Evolutionary conservation across 1,284 basidiomycete species (phyloP), one percentile per base, ranked within the genome.

Genomic region (Ustilago hordei): DNA sequence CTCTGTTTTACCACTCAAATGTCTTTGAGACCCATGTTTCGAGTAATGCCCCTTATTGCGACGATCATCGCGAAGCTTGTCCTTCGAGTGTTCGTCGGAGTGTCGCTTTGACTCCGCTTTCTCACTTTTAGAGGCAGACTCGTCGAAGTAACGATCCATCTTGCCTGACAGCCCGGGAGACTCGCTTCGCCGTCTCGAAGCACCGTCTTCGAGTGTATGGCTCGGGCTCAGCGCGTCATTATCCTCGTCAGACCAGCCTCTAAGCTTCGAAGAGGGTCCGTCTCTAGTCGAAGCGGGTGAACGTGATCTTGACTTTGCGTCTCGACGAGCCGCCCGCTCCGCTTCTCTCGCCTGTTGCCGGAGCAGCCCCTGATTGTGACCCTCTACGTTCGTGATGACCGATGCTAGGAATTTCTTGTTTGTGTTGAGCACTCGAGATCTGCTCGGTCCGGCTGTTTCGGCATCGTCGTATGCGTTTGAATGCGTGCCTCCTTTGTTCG

Each of bases 101-200:
- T 19, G 43, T 19, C 11, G 43, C n/a, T 45, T 45, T 19, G 43
- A 8, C 8, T 45, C 34, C 31, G 35, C 8, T 47, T 35, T 9
- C 23, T 52, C 45, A 1, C 31, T 17, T 56, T 77, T 70, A 5
- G 65, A 41, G 15, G 41, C 32, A 1, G 81, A 57, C 32, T 81
- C 75, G 38, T 69, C 54, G 45, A 84, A 84, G 55, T 84, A 80
- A 45, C 62, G 65, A 57, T 83, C 82, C 82, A 84, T 84, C 68
- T 82, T 84, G 38, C 78, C 82, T 6, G 57, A 61, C 2, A 61
- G 36, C 1, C 36, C 56, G 8, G n/a, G 34, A 6, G 35, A 36
- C 17, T n/a, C 28, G 38, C 47, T 45, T 31, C 11, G 13, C 13
- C 13, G 38, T 12, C 50, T 43, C 5, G 31, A 41, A 3, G n/a